Conservation (phyloP, 306 rosid genomes). For the Begonia fuchsioides region DNA sequence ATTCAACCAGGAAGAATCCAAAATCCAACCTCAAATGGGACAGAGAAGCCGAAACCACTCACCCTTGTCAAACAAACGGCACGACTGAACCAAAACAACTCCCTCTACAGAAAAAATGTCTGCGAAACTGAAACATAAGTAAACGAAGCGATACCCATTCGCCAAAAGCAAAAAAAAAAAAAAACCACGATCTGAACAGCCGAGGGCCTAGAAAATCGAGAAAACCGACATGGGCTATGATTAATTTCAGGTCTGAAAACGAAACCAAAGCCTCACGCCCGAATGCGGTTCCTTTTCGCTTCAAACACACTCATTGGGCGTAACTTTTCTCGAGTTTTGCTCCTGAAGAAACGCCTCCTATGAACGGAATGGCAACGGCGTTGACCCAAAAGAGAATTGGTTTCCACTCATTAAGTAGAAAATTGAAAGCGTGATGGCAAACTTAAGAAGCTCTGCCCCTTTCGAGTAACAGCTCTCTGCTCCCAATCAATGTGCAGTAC, state of each 20-base stretch:
- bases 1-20: conserved; percentile 22
- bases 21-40: conserved; percentile 16
- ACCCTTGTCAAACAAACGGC: conserved; percentile 27
- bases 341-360: conserved; percentile 16
- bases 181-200: conserved; percentile 3
- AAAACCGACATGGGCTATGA: conserved; percentile 15
- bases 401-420: conserved; percentile 10
- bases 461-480: conserved; percentile 10
- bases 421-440: conserved; percentile 9
- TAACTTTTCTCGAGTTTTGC: conserved; percentile 29
- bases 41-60: conserved; percentile 36
- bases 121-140: not conserved
- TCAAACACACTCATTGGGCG: conserved; percentile 54
- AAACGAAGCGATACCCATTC: conserved; percentile 18
- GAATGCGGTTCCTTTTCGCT: conserved; percentile 52
- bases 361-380: not conserved
- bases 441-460: conserved; percentile 12
- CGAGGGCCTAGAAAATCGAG: conserved; percentile 8
- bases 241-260: conserved; percentile 20
- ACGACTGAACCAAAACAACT: not conserved
- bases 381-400: conserved; percentile 13
- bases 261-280: conserved; percentile 7
- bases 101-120: not conserved
- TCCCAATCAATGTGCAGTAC: conserved; percentile 8
- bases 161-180: conserved; percentile 5